Evolutionary conservation across 2,329 filamentous ascomycete species (phyloP).

Genomic region (Cercospora sp.): DNA sequence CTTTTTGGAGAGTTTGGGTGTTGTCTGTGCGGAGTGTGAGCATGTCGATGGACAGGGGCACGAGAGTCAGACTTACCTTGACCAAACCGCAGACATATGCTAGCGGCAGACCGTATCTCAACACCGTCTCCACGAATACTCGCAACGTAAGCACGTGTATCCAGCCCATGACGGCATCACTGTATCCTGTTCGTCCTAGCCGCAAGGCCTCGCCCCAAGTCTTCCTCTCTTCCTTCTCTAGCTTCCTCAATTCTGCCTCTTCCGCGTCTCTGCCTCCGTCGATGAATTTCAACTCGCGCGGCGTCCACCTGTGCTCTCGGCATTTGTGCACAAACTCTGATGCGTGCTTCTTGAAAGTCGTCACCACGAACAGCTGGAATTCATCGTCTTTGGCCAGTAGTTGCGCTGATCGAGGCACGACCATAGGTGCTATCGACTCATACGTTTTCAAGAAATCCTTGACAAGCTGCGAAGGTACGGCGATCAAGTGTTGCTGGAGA

Average conservation of each 20-base stretch:
- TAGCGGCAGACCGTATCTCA: constrained; percentile 88
- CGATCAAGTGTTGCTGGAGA: constrained; percentile 91
- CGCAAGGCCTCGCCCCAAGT: constrained; percentile 89
- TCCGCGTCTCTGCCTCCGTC: constrained; percentile 90
- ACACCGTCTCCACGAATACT: constrained; percentile 97
- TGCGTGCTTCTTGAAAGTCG: constrained; percentile 88
- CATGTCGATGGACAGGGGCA: neutral
- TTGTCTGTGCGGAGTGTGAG: constrained; percentile 60
- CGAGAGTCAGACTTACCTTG: constrained; percentile 59
- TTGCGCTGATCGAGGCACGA: constrained; percentile 83
- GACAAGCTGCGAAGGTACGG: constrained; percentile 73
- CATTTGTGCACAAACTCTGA: constrained; percentile 88
- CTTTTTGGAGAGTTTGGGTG: constrained; percentile 77
- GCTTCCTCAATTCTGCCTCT: constrained; percentile 77
- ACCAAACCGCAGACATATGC: constrained; percentile 84
- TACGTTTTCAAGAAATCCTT: constrained; percentile 90
- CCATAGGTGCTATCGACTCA: constrained; percentile 85
- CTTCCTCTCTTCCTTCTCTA: constrained; percentile 83
- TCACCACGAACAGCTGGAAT: constrained; percentile 83
- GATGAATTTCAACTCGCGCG: constrained; percentile 89
- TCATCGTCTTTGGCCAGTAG: constrained; percentile 85
- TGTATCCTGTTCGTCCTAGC: constrained; percentile 87
- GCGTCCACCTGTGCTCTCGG: constrained; percentile 90
- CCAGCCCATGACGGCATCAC: constrained; percentile 95
- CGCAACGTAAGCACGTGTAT: constrained; percentile 85